Evolutionary conservation across 257 asterid species (phyloP), one percentile per base, ranked within the genome.

Genomic region (Parsonsia alboflavescens): DNA sequence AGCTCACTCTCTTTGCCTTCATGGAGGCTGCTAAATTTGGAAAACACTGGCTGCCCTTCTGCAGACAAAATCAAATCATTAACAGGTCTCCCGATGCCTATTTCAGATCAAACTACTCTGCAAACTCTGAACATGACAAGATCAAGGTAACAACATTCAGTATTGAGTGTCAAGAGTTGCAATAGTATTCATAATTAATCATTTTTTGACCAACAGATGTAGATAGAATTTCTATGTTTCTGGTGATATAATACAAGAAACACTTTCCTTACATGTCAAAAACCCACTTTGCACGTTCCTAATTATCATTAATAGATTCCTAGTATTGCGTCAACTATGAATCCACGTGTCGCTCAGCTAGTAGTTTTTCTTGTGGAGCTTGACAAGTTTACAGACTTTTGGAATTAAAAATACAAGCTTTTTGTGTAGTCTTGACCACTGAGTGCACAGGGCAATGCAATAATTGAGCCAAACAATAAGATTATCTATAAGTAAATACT

Each of bases 1-100:
- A 89, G 83, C 87, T 89, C 10, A 91, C 88, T 3, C 80, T 89
- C 77, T 91, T 89, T 73, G 93, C 90, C 67, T 85, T 91, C 79
- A 80, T 91, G 91, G 97, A 92, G 78, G 96, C 96, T 42, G 96
- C 90, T 26, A 85, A 84, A 48, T 92, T 92, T 71, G 91, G 82
- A 21, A 82, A 62, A 71, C 39, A 49, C 41, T 92, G 97, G 97
- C 17, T 92, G 82, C 93, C 96, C 0, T 92, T 86, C 77, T 88
- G 96, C 33, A 79, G 83, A 83, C 90, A 90, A 73, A 87, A 86
- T 73, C 67, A 74, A 3, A 36, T 89, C 26, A 16, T 69, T 2
- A 88, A 92, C 12, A 84, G 91, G 76, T 90, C 84, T 19, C 97
- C 97, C 0, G 81, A 83, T 11, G 96, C 83, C 3, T 92, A 58